A percentile compares a stretch with the other conserved stretches of the same genome.
Evolutionary conservation across 176 grass and related monocot genomes (phyloP).

Genomic region (Bothriochloa decipiens): DNA sequence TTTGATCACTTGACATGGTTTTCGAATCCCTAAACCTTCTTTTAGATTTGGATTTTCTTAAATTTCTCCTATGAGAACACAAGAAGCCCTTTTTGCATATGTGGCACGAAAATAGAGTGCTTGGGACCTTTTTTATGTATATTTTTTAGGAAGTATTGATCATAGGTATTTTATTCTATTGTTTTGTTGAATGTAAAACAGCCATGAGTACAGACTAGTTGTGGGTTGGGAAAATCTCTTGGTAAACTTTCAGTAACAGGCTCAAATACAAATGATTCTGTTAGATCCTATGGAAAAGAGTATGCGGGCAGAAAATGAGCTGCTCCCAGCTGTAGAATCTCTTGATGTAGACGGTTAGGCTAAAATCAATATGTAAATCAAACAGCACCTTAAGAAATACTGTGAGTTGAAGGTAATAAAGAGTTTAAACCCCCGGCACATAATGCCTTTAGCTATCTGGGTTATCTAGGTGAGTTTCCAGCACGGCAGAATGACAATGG

Average conservation of each 20-base stretch:
- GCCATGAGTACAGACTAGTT: no score
- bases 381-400: neutral
- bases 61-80: neutral
- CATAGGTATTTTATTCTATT: neutral
- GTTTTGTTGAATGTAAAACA: neutral
- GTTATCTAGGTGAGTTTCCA: neutral
- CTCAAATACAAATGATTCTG: constrained; percentile 4
- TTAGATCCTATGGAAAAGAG: neutral
- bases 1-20: neutral
- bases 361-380: neutral
- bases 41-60: neutral
- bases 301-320: neutral
- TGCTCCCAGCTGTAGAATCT: neutral
- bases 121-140: neutral
- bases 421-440: neutral
- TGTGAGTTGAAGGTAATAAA: neutral
- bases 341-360: no score
- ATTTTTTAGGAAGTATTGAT: neutral
- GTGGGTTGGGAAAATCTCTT: neutral
- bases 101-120: neutral
- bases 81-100: neutral
- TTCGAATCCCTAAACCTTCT: neutral
- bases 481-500: neutral
- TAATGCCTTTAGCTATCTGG: neutral
- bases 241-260: neutral